These are phyloP conservation scores for Sphaerobolus stellatus DNA, from an alignment of 1,284 basidiomycete genomes.

Conservation along the genomic window DNA sequence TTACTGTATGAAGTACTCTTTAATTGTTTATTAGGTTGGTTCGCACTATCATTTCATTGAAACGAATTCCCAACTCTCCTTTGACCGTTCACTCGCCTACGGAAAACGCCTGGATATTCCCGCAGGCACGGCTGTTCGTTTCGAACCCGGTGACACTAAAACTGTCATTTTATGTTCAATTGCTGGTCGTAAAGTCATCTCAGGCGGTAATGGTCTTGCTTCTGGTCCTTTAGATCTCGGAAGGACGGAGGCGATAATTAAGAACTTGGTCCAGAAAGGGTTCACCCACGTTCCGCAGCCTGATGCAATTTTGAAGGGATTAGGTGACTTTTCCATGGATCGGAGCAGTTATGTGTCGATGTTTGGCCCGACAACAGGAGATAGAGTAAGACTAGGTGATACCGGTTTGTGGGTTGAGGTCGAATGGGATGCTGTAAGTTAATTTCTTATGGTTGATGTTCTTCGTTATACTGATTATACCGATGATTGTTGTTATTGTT, in stretches of 20 bases:
- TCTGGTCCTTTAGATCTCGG: constrained; percentile 50
- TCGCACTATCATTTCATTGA: constrained; percentile 96
- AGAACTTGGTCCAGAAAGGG: constrained; percentile 46
- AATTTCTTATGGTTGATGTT: neutral
- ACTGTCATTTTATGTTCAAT: constrained; percentile 83
- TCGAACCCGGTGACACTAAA: constrained; percentile 92
- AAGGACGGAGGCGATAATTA: constrained; percentile 49
- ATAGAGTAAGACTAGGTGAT: constrained; percentile 86
- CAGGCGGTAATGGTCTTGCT: constrained; percentile 81
- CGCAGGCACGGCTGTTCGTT: constrained; percentile 92
- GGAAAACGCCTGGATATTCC: constrained; percentile 90
- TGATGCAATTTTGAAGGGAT: constrained; percentile 43
- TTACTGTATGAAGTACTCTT: neutral
- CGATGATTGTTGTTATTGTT: neutral
- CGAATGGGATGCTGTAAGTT: constrained; percentile 77
- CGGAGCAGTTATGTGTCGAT: constrained; percentile 81
- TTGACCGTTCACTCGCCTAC: constrained; percentile 81
- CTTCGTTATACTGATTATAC: too few relatives aligned
- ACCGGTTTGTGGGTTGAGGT: constrained; percentile 92
- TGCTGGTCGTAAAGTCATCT: constrained; percentile 69
- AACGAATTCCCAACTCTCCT: constrained; percentile 79
- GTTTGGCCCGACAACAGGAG: constrained; percentile 94
- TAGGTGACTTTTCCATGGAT: constrained; percentile 50
- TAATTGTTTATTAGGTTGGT: constrained; percentile 57
- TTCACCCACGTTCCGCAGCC: constrained; percentile 68